These are phyloP conservation scores for Coemansia sp. DNA, from an alignment of 192 early-diverging fungal genomes.

Conservation along the genomic window DNA sequence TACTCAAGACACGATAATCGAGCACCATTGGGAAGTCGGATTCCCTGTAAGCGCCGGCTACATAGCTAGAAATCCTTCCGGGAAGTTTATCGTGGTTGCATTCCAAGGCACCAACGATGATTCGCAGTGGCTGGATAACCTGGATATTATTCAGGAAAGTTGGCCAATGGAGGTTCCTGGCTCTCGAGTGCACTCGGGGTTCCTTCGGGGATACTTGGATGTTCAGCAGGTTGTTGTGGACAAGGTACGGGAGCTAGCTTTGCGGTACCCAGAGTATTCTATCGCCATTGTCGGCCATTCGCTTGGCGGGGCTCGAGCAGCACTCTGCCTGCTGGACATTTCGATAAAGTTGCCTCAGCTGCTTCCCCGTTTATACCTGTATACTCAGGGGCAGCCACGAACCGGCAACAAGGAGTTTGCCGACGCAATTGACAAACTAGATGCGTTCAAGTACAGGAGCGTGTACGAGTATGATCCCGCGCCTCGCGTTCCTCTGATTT, in stretches of 20 bases:
- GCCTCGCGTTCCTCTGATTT: conserved; percentile 21
- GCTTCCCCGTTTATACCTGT: conserved; percentile 16
- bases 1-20: conserved; percentile 37
- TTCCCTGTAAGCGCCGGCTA: conserved; percentile 36
- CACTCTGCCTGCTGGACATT: conserved; percentile 31
- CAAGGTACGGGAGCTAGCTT: conserved; percentile 8
- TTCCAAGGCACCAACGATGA: conserved; percentile 45
- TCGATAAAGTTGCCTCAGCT: conserved; percentile 17
- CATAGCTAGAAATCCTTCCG: conserved; percentile 38
- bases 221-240: conserved; percentile 16
- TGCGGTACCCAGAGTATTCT: conserved; percentile 33
- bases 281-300: conserved; percentile 47
- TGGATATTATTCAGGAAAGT: conserved; percentile 17
- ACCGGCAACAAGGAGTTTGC: conserved; percentile 44
- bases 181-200: conserved; percentile 45
- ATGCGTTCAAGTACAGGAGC: conserved; percentile 24
- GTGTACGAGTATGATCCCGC: conserved; percentile 45
- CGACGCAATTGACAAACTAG: conserved; percentile 19
- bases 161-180: conserved; percentile 29
- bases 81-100: conserved; percentile 24
- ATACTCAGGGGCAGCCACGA: conserved; percentile 48
- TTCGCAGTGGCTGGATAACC: conserved; percentile 37
- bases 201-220: conserved; percentile 35
- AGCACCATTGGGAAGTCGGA: conserved; percentile 32
- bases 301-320: conserved; percentile 42